Conservation (phyloP, 176 grass and related monocot species). For the bread wheat (Triticum aestivum) region IWGSC_CS_RefSeq_v2.1 NC_057798.1:5424711-5425210, state of each 20-base stretch:
- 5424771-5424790: neutral
- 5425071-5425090: too few species aligned
- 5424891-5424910: constrained; percentile 5
- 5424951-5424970: neutral
- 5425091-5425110: too few species aligned
- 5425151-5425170: too few species aligned
- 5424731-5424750: neutral
- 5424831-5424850: neutral
- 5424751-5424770: constrained; percentile 24
- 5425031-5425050: neutral
- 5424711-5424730: neutral
- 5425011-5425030: neutral
- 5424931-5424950: neutral
- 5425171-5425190: too few species aligned
- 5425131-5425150: too few species aligned
- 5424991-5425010: neutral
- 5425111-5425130: too few species aligned
- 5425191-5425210: too few species aligned
- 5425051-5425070: too few species aligned
- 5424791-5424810: neutral
- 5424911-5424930: neutral
- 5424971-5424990: constrained; percentile 11
- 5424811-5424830: neutral
- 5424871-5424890: neutral
- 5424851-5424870: neutral